Conservation (phyloP, 2,329 filamentous ascomycete species). For the Fonsecaea pedrosoi region DNA sequence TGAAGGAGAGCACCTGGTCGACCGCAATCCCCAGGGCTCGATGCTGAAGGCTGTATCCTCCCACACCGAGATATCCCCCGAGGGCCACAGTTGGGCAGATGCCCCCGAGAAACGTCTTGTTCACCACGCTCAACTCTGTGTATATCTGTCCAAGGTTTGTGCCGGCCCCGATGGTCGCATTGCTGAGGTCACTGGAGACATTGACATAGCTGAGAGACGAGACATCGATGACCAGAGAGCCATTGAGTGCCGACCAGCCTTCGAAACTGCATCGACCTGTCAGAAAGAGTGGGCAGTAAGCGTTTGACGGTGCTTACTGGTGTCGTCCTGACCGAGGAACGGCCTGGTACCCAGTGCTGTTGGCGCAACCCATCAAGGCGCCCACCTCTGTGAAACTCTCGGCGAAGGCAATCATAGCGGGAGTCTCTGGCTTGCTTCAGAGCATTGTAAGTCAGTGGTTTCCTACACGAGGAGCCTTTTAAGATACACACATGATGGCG, state of each 20-base stretch:
- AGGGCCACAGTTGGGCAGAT: conserved; percentile 5
- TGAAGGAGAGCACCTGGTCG: conserved; percentile 5
- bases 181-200: background rate
- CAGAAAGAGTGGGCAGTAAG: background rate
- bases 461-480: background rate
- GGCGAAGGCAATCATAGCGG: conserved; percentile 1
- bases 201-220: background rate
- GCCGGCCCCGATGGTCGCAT: background rate
- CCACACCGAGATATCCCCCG: conserved; percentile 4
- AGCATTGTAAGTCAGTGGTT: background rate
- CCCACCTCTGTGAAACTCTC: conserved; percentile 8
- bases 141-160: conserved; percentile 6
- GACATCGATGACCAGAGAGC: conserved; percentile 7
- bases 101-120: conserved; percentile 2
- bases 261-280: background rate
- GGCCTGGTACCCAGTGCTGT: background rate
- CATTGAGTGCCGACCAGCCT: conserved; percentile 7
- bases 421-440: background rate
- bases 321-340: conserved; percentile 1
- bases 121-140: conserved; percentile 1
- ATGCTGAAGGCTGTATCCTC: conserved; percentile 4
- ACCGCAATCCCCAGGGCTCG: background rate
- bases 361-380: conserved; percentile 5
- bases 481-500: background rate
- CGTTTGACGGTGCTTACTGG: background rate